Evolutionary conservation across 768 basidiomycete species (phyloP).

Genomic region (Leccinum barrowsii): DNA sequence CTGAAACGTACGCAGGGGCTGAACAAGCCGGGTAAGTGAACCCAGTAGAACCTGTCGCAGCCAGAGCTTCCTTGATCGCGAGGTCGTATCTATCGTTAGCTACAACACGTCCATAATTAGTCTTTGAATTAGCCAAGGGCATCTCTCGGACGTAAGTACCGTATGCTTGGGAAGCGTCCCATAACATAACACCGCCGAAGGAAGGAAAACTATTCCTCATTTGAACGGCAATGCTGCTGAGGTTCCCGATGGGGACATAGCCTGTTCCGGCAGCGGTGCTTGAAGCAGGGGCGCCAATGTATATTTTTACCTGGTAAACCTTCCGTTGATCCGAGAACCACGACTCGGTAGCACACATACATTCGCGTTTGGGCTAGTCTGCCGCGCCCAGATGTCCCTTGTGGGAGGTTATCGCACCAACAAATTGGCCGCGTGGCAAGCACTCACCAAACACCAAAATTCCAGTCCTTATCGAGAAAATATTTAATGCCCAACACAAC

Average conservation of each 20-base stretch:
- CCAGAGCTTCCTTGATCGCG: constrained; percentile 57
- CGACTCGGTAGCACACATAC: constrained; percentile 21
- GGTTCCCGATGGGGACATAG: constrained; percentile 31
- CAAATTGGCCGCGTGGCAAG: not conserved
- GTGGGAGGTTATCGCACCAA: constrained; percentile 10
- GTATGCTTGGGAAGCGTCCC: constrained; percentile 43
- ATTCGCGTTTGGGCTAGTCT: constrained; percentile 39
- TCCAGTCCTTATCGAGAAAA: constrained; percentile 41
- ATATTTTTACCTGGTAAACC: constrained; percentile 36
- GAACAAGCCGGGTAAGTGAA: constrained; percentile 63
- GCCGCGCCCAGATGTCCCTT: constrained; percentile 46
- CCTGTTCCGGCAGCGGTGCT: constrained; percentile 41
- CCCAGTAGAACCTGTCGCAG: constrained; percentile 62
- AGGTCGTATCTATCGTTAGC: constrained; percentile 59
- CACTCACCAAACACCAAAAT: constrained; percentile 33
- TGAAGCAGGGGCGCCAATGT: constrained; percentile 41
- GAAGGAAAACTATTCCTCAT: constrained; percentile 40
- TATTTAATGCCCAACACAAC: not conserved
- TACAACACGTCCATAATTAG: constrained; percentile 14
- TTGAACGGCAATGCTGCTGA: constrained; percentile 32
- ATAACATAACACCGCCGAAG: constrained; percentile 44
- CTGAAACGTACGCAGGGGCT: constrained; percentile 49
- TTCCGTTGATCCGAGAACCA: not conserved
- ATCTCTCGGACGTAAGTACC: constrained; percentile 12
- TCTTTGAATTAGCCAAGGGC: not conserved